Evolutionary conservation across 495 filamentous ascomycete genomes (phyloP).

Genomic region (Talaromyces borbonicus): DNA sequence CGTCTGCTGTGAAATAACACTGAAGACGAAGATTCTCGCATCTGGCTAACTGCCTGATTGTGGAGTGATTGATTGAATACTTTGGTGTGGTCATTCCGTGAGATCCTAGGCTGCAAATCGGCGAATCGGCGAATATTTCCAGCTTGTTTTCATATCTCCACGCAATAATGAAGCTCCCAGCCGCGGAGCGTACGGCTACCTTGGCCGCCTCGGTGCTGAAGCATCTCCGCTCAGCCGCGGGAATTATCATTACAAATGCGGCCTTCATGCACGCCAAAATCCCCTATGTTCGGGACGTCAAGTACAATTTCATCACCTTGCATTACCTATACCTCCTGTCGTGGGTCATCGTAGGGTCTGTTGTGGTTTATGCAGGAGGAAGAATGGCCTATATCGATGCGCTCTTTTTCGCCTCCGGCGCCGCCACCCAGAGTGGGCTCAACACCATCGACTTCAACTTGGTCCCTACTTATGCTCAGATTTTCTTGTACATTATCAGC

Average conservation of each 20-base stretch:
- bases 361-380: conserved; percentile 59
- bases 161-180: background rate
- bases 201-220: background rate
- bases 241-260: background rate
- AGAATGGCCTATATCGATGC: conserved; percentile 75
- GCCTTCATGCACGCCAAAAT: conserved; percentile 2
- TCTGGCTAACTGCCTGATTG: background rate
- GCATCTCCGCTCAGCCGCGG: background rate
- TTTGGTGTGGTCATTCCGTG: no score
- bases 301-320: conserved; percentile 56
- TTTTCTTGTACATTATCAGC: conserved; percentile 58
- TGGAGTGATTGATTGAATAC: no score
- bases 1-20: background rate
- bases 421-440: conserved; percentile 82
- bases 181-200: background rate
- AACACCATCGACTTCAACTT: conserved; percentile 77
- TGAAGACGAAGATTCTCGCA: background rate
- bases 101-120: background rate
- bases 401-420: conserved; percentile 71
- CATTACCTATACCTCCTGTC: conserved; percentile 80
- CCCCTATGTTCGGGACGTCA: conserved; percentile 3
- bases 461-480: conserved; percentile 67
- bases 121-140: background rate
- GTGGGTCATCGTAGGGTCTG: conserved; percentile 57
- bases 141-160: background rate